These are phyloP conservation scores for Endocalyx cinctus DNA, from an alignment of 2,329 filamentous ascomycete species.

Conservation along the genomic window DNA sequence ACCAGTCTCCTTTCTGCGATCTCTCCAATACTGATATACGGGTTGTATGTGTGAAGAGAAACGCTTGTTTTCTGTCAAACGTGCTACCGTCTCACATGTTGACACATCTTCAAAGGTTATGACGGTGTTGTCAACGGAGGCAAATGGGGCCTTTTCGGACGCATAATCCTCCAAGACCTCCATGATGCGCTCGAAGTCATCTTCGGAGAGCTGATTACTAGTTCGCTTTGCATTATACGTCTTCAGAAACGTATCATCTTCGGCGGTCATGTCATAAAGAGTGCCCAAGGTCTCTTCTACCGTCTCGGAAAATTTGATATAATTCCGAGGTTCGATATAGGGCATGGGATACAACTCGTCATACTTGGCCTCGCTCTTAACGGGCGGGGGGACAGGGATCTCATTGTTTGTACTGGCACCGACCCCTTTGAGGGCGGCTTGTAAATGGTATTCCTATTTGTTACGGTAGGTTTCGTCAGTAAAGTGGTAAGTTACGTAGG, in stretches of 20 bases:
- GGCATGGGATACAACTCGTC: slow-evolving; percentile 76
- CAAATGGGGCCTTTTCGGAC: slow-evolving; percentile 78
- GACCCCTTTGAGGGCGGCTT: slow-evolving; percentile 64
- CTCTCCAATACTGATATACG: slow-evolving; percentile 88
- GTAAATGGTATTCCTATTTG: slow-evolving; percentile 85
- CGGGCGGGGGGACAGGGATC: slow-evolving; percentile 61
- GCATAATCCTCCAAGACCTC: slow-evolving; percentile 90
- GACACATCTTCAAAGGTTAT: slow-evolving; percentile 75
- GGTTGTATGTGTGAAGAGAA: slow-evolving; percentile 60
- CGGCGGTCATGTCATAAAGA: slow-evolving; percentile 89
- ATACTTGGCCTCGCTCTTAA: slow-evolving; percentile 71
- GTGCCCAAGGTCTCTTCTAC: slow-evolving; percentile 91
- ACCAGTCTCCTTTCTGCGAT: slow-evolving; percentile 58
- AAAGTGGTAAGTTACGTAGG: not conserved
- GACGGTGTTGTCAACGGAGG: slow-evolving; percentile 82
- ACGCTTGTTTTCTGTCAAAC: slow-evolving; percentile 44
- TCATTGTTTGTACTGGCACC: slow-evolving; percentile 55
- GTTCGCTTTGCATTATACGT: slow-evolving; percentile 70
- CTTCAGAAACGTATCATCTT: slow-evolving; percentile 82
- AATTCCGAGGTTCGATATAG: slow-evolving; percentile 82
- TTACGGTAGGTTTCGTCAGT: slow-evolving; percentile 1
- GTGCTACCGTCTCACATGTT: slow-evolving; percentile 56
- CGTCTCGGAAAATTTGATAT: slow-evolving; percentile 96
- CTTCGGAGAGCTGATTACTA: slow-evolving; percentile 68
- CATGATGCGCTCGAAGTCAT: slow-evolving; percentile 92